These are phyloP conservation scores for Lumnitzera racemosa DNA, from an alignment of 345 rosid species.

Conservation along the genomic window DNA sequence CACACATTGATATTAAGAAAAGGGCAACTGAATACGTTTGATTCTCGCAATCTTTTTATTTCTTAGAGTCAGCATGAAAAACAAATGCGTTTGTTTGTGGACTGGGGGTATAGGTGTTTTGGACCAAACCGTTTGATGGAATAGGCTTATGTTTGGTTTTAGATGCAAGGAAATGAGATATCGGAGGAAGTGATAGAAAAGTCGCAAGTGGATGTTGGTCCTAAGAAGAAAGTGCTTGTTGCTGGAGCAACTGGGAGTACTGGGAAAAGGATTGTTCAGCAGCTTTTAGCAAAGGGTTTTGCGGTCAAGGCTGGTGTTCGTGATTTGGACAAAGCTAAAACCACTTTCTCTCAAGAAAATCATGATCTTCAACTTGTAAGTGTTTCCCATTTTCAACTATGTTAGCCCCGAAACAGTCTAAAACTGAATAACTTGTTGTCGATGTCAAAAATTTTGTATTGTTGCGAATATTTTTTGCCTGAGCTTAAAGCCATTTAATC, in stretches of 20 bases:
- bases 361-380: conserved; percentile 73
- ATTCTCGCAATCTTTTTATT: too few relatives aligned
- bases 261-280: conserved; percentile 77
- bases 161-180: conserved; percentile 58
- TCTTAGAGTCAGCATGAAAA: too few relatives aligned
- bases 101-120: not conserved
- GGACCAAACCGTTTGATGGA: not conserved
- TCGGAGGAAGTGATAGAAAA: conserved; percentile 26
- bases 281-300: conserved; percentile 74
- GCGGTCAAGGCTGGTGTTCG: conserved; percentile 84
- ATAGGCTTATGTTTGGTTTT: not conserved
- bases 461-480: too few relatives aligned
- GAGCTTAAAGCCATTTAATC: too few relatives aligned
- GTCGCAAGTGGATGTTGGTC: conserved; percentile 7
- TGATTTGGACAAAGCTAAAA: conserved; percentile 60
- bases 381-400: not conserved
- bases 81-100: too few relatives aligned
- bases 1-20: too few relatives aligned
- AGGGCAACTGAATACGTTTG: too few relatives aligned
- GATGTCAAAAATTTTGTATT: too few relatives aligned
- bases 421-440: too few relatives aligned
- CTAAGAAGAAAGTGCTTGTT: conserved; percentile 59
- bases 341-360: conserved; percentile 40
- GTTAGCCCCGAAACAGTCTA: too few relatives aligned
- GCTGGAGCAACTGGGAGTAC: conserved; percentile 90